Evolutionary conservation across 805 yeast genomes (phyloP).

Genomic region (Danielozyma ontarioensis): DNA sequence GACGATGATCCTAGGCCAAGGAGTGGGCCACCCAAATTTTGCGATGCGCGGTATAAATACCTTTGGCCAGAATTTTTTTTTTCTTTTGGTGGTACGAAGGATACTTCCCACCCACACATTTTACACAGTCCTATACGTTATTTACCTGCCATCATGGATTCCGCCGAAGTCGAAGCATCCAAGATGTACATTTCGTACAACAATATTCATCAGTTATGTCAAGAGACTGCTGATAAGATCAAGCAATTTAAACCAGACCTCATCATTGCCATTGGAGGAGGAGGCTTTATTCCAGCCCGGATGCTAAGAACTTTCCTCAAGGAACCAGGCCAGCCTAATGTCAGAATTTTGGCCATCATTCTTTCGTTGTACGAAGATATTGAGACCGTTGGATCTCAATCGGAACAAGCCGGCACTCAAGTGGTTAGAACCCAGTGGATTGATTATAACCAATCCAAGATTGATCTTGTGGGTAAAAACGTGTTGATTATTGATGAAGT

Average conservation of each 20-base stretch:
- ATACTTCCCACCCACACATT: no score
- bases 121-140: no score
- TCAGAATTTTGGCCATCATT: constrained; percentile 92
- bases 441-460: constrained; percentile 64
- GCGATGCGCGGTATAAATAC: no score
- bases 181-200: constrained; percentile 77
- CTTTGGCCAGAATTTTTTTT: no score
- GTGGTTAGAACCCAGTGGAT: constrained; percentile 89
- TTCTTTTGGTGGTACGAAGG: no score
- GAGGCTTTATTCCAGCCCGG: constrained; percentile 97
- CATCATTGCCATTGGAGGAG: constrained; percentile 95
- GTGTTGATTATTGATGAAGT: constrained; percentile 85
- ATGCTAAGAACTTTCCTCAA: constrained; percentile 90
- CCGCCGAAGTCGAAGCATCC: constrained; percentile 17
- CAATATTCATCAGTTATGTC: constrained; percentile 73
- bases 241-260: constrained; percentile 77
- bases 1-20: no score
- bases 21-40: no score
- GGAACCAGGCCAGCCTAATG: constrained; percentile 81
- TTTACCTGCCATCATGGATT: constrained; percentile 1
- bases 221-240: constrained; percentile 53
- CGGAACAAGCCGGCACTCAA: constrained; percentile 62
- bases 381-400: constrained; percentile 51
- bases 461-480: constrained; percentile 65
- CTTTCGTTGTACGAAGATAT: constrained; percentile 86